Conservation (phyloP, 2,329 filamentous ascomycete species). For the Aspergillus terreus region DNA sequence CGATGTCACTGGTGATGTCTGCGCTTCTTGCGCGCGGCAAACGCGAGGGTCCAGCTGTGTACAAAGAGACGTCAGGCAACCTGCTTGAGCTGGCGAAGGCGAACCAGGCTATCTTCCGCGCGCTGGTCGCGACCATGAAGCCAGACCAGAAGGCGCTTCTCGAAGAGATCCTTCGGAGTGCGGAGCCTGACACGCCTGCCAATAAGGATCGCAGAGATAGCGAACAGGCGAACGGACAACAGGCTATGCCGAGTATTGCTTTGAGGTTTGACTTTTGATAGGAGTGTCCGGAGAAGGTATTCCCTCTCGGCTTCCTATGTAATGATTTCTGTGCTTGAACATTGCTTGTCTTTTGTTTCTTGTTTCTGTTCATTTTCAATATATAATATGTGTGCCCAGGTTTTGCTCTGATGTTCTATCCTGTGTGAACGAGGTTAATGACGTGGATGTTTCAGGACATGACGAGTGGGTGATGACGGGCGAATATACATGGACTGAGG, state of each 20-base stretch:
- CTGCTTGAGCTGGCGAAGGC: slow-evolving; percentile 76
- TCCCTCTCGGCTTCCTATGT: background rate
- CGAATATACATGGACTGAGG: background rate
- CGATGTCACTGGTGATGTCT: slow-evolving; percentile 73
- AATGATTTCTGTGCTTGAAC: background rate
- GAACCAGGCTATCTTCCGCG: slow-evolving; percentile 70
- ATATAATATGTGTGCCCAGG: slow-evolving; percentile 1
- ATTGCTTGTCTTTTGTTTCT: background rate
- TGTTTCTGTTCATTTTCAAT: background rate
- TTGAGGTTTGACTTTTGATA: slow-evolving; percentile 89
- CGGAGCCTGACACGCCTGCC: slow-evolving; percentile 46
- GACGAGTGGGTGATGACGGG: background rate
- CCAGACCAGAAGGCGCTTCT: slow-evolving; percentile 70
- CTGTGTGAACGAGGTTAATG: background rate
- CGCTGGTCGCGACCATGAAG: slow-evolving; percentile 67
- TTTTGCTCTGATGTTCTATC: background rate
- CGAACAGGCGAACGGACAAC: slow-evolving; percentile 48
- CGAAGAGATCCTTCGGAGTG: slow-evolving; percentile 70
- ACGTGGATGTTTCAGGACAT: background rate
- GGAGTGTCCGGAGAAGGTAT: background rate
- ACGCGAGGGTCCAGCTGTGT: slow-evolving; percentile 56
- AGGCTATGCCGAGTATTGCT: slow-evolving; percentile 72
- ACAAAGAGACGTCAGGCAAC: slow-evolving; percentile 70
- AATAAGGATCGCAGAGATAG: slow-evolving; percentile 39
- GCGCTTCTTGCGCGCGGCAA: slow-evolving; percentile 70